A percentile compares a stretch with the other conserved stretches of the same genome.
phyloP scores from a whole-genome alignment of 2,329 filamentous ascomycete species.

The Dactylonectria estremocensis region DNA sequence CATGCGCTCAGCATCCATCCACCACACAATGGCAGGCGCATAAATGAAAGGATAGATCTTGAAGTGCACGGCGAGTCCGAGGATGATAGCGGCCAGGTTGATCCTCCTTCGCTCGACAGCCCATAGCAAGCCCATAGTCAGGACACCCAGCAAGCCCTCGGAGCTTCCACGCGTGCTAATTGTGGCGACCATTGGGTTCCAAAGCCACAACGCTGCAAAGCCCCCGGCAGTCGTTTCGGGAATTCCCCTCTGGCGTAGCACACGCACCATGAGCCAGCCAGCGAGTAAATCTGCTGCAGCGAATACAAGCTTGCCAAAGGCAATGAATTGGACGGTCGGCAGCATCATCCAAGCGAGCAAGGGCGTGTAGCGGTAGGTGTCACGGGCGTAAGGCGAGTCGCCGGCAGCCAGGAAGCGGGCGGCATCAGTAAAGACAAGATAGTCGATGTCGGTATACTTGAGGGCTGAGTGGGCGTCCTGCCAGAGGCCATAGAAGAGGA shows the following conservation, averaged over 20 bases:
- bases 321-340: slow-evolving; percentile 82
- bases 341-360: slow-evolving; percentile 92
- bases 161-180: slow-evolving; percentile 97
- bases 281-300: slow-evolving; percentile 87
- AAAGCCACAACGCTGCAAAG: slow-evolving; percentile 90
- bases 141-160: slow-evolving; percentile 88
- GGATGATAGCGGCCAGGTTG: slow-evolving; percentile 77
- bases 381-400: slow-evolving; percentile 85
- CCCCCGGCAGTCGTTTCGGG: slow-evolving; percentile 71
- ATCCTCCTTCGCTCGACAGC: slow-evolving; percentile 78
- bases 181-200: slow-evolving; percentile 98
- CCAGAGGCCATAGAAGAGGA: slow-evolving; percentile 91
- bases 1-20: slow-evolving; percentile 75
- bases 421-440: slow-evolving; percentile 97
- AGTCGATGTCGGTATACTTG: slow-evolving; percentile 99
- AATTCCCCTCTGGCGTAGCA: slow-evolving; percentile 62
- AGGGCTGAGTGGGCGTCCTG: slow-evolving; percentile 93
- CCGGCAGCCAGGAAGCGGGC: slow-evolving; percentile 80
- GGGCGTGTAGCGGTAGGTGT: slow-evolving; percentile 97
- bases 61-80: slow-evolving; percentile 93
- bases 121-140: slow-evolving; percentile 89
- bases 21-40: slow-evolving; percentile 84
- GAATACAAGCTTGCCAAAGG: slow-evolving; percentile 90
- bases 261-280: slow-evolving; percentile 78
- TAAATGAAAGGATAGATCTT: slow-evolving; percentile 99